Base-by-base conservation (phyloP, 2,329 filamentous ascomycete genomes). In the Colletotrichum costaricense region DNA sequence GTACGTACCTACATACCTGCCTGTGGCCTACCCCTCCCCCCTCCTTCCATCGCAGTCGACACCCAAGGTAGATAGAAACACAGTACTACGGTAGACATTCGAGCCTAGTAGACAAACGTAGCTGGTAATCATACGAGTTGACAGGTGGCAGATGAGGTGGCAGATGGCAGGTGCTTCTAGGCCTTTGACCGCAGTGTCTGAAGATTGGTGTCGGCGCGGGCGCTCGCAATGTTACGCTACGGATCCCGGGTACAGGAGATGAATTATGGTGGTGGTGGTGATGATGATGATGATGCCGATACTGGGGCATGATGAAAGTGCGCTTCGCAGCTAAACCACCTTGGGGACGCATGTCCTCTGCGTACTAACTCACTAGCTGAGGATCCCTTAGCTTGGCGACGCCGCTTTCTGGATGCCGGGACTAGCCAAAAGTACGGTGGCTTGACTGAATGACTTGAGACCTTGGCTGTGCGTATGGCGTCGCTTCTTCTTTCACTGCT, bases 331-430 rank as follows among this genome's bases (percentile, higher is more conserved):
- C 42, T 9, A 22, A 64, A 28, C 22, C 52, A 42, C 8, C 54
- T 26, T 56, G 33, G 24, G 46, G 12, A n/a, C 19, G 52, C 28
- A 65, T 28, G 33, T 65, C 55, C 30, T 38, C 42, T 35, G 28
- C 16, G 16, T 24, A 26, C 62, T 64, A 64, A 64, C 16, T 22
- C 33, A 22, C 33, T 65, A 65, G 63, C 24, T 65, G 63, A 65
- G 63, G 63, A 62, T 68, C 57, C 52, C 56, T 49, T 58, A 55
- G 60, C 71, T 73, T 70, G 67, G 70, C 71, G 33, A 52, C 49
- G 67, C 66, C 65, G 12, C 54, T 46, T 55, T 24, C 69, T 66
- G 42, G 55, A 73, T 73, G 71, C 71, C 71, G 71, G 71, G 22
- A 38, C 71, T 73, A 73, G 56, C 56, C 60, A 55, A 65, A 73